Evolutionary conservation across 495 filamentous ascomycete genomes (phyloP), one percentile per base, ranked within the genome.

Genomic region (Daldinia concentrica): DNA sequence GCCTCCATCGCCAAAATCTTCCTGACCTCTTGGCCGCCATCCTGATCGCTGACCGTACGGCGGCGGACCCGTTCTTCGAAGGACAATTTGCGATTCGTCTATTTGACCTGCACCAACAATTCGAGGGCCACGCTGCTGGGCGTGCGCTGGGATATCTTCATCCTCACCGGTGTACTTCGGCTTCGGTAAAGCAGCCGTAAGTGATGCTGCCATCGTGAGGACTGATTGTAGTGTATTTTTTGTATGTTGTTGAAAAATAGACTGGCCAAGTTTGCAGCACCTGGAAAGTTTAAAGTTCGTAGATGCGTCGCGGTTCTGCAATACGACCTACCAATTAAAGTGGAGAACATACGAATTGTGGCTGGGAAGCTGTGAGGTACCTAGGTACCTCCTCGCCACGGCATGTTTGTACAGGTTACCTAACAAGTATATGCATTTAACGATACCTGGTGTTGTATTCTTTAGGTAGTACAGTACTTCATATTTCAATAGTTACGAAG

Each of bases 1-100:
- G 74, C 95, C 95, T 64, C 95, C 95, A 84, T 98, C 94, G 74
- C 92, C 94, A 81, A 92, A 98, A 80, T 98, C 96, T 79, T 98
- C 94, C 71, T 94, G 89, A 36, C 90, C 90, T 76, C 98, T 97
- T 2, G 94, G 87, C 5, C 96, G 93, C 43, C 95, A 95, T 8
- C 95, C 94, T 50, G 84, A 85, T 81, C 89, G 91, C 90, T 97
- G 80, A 3, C 68, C 68, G 27, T 78, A 78, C 1, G 76, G 74
- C 12, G 76, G 76, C 37, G 76, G 76, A 24, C 74, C 76, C 17
- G 58, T 73, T 67, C 74, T 73, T 85, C 91, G 92, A 56, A 97
- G 78, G 15, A 97, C 91, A 64, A 98, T 84, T 79, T 97, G 94
- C n/a, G 89, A 90, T 74, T 94, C 90, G 78, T 96, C 90, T 64